Conservation (phyloP, 495 filamentous ascomycete species). For the Penicillium egyptiacum region DNA sequence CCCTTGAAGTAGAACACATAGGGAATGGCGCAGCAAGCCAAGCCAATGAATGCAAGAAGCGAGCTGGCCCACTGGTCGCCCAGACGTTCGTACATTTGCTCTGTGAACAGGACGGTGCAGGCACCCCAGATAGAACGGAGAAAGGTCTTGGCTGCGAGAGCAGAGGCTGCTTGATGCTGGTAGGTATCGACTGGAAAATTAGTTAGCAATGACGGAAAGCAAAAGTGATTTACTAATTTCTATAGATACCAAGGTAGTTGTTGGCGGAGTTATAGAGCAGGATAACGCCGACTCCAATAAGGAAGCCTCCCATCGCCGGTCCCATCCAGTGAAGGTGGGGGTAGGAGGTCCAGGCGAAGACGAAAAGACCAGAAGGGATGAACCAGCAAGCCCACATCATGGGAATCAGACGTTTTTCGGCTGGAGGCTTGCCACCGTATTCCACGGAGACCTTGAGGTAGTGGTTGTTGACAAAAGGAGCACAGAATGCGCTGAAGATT, state of each 20-base stretch:
- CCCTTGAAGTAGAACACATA: conserved; percentile 76
- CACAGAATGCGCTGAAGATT: conserved; percentile 60
- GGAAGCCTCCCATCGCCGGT: conserved; percentile 69
- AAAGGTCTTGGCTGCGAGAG: conserved; percentile 81
- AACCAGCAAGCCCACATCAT: conserved; percentile 86
- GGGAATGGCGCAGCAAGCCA: conserved; percentile 74
- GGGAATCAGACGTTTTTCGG: conserved; percentile 73
- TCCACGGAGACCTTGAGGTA: conserved; percentile 62
- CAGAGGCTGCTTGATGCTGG: conserved; percentile 80
- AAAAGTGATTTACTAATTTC: too few species aligned
- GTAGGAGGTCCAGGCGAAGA: conserved; percentile 83
- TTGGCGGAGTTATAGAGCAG: conserved; percentile 84
- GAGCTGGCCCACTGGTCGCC: conserved; percentile 74
- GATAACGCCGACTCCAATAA: conserved; percentile 82
- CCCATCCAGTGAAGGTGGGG: conserved; percentile 65
- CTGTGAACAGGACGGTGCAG: conserved; percentile 70
- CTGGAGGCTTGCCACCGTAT: conserved; percentile 67
- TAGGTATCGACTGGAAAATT: conserved; percentile 65
- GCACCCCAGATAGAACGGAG: conserved; percentile 80
- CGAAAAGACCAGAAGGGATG: conserved; percentile 74
- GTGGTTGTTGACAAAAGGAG: conserved; percentile 73
- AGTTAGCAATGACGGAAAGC: conserved; percentile 14
- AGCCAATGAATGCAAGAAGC: conserved; percentile 67
- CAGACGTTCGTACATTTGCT: conserved; percentile 73
- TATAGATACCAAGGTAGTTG: conserved; percentile 62